Evolutionary conservation across 2,329 filamentous ascomycete genomes (phyloP).

Genomic region (Arthrobotrys sphaeroides): DNA sequence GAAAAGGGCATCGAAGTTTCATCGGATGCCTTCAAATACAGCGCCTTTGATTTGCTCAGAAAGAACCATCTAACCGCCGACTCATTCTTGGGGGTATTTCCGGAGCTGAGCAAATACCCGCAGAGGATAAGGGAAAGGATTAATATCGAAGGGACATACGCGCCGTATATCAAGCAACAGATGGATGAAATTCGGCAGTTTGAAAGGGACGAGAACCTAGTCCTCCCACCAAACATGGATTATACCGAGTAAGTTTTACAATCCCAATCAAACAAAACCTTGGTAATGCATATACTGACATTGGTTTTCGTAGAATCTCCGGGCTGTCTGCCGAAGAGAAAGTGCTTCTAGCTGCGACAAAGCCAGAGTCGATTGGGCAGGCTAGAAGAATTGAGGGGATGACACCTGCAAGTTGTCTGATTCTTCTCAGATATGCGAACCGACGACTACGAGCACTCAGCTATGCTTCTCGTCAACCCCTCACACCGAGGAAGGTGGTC

Average conservation of each 20-base stretch:
- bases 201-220: constrained; percentile 77
- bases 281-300: not conserved
- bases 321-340: constrained; percentile 84
- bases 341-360: constrained; percentile 72
- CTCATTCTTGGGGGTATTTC: constrained; percentile 69
- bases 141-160: constrained; percentile 79
- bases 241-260: constrained; percentile 67
- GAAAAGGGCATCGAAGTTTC: constrained; percentile 75
- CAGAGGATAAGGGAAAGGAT: constrained; percentile 74
- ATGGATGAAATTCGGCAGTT: constrained; percentile 73
- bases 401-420: constrained; percentile 70
- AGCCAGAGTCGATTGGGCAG: constrained; percentile 87
- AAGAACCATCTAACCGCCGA: constrained; percentile 68
- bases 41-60: constrained; percentile 81
- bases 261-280: too few relatives aligned
- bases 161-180: constrained; percentile 83
- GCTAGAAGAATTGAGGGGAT: constrained; percentile 85
- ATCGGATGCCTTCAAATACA: constrained; percentile 72
- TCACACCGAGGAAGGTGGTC: not conserved
- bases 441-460: constrained; percentile 13
- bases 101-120: constrained; percentile 67
- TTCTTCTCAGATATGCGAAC: constrained; percentile 46
- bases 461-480: constrained; percentile 9
- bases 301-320: constrained; percentile 63
- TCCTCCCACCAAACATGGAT: constrained; percentile 77